Evolutionary conservation across 2,329 filamentous ascomycete genomes (phyloP).

Genomic region (Neocatenulostroma microsporum): DNA sequence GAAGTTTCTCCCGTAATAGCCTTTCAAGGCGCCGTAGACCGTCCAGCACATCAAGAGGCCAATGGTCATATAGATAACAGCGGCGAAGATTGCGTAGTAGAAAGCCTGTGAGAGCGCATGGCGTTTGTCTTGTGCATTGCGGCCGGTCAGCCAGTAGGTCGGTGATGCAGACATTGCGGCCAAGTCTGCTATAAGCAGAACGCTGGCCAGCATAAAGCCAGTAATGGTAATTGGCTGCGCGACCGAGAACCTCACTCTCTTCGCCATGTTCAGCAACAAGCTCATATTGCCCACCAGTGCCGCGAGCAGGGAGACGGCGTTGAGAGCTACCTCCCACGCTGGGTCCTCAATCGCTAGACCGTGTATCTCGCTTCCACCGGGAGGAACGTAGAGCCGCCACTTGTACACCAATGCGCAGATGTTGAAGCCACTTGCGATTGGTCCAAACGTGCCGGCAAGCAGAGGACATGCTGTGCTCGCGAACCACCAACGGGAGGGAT

Average conservation of each 20-base stretch:
- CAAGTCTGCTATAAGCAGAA: conserved; percentile 48
- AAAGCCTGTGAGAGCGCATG: conserved; percentile 50
- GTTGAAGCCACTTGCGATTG: conserved; percentile 32
- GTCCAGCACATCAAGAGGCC: conserved; percentile 49
- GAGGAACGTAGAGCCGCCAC: conserved; percentile 48
- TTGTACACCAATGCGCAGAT: conserved; percentile 47
- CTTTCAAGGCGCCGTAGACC: conserved; percentile 46
- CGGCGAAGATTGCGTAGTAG: conserved; percentile 54
- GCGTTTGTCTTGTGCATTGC: conserved; percentile 19
- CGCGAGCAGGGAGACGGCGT: conserved; percentile 47
- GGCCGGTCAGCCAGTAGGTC: conserved; percentile 35
- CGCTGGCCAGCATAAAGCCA: conserved; percentile 50
- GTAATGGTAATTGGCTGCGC: conserved; percentile 54
- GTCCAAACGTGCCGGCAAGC: conserved; percentile 41
- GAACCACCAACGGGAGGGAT: conserved; percentile 50
- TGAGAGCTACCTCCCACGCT: conserved; percentile 46
- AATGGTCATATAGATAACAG: conserved; percentile 50
- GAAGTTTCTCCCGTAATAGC: conserved; percentile 50
- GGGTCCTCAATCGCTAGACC: conserved; percentile 46
- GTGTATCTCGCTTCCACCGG: conserved; percentile 37
- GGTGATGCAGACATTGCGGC: conserved; percentile 38
- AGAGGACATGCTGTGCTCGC: conserved; percentile 52
- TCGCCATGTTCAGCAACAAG: conserved; percentile 53
- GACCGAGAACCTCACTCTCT: conserved; percentile 46
- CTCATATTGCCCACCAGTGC: conserved; percentile 49